Percentiles rank a stretch among this genome's conserved stretches.
Evolutionary conservation across 225 moss, liverwort and hornwort species (phyloP).

Genomic region (Asterella californica): DNA sequence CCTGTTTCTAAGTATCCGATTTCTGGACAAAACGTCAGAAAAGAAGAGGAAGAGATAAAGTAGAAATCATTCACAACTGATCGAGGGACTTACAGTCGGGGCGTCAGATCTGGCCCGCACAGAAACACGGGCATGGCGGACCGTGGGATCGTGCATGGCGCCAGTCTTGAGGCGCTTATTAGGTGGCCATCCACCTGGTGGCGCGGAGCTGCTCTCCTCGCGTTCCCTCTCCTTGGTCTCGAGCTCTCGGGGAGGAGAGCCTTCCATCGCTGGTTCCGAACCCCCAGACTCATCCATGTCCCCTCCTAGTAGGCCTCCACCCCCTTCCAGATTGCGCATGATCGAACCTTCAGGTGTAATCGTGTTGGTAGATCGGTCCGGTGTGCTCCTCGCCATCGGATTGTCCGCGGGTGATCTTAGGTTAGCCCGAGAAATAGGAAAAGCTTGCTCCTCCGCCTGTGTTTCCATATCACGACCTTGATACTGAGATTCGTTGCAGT

Average conservation of each 20-base stretch:
- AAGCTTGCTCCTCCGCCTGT: not conserved
- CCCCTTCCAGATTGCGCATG: not conserved
- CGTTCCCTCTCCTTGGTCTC: not conserved
- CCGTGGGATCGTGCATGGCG: slow-evolving; percentile 16
- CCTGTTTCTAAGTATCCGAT: not conserved
- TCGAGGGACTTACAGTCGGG: slow-evolving; percentile 4
- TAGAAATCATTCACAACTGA: not conserved
- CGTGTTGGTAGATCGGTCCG: not conserved
- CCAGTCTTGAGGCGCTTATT: slow-evolving; percentile 10
- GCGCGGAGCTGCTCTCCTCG: slow-evolving; percentile 7
- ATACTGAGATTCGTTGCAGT: not conserved
- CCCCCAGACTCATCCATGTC: slow-evolving; percentile 10
- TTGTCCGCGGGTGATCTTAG: not conserved
- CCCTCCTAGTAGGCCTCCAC: too few relatives aligned
- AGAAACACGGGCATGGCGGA: slow-evolving; percentile 18
- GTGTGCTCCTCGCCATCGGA: not conserved
- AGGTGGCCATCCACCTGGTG: not conserved
- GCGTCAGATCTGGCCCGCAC: slow-evolving; percentile 27
- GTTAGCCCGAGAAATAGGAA: not conserved
- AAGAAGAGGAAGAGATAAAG: not conserved
- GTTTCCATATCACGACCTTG: not conserved
- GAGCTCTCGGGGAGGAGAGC: slow-evolving; percentile 1
- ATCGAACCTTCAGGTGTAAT: not conserved
- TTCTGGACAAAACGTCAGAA: not conserved
- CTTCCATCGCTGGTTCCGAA: slow-evolving; percentile 3